Base-by-base conservation (phyloP, 768 basidiomycete species). In the Boletus insuetus region DNA sequence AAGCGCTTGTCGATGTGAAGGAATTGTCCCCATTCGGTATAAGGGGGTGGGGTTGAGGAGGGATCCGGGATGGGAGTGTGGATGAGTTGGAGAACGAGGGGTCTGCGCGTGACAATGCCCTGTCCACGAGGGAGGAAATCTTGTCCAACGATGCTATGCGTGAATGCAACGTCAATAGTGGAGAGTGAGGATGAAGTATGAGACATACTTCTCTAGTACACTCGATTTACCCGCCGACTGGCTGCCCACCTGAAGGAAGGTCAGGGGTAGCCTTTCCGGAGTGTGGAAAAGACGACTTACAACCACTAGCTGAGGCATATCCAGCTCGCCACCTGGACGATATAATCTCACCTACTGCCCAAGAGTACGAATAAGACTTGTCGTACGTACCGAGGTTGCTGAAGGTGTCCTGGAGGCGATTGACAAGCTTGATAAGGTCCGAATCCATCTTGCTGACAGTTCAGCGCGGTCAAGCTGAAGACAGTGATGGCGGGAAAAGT, bases 151-250 rank as follows among this genome's bases (percentile, higher is more conserved):
- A 98, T 97, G 26, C 94, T 92, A 62, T 31, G 61, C 38, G 31
- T 41, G 49, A 45, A 47, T 34, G 20, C 13, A 22, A 26, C 38
- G 44, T 61, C 24, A 57, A 22, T 32, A 17, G 49, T 44, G 11
- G 43, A 51, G 10, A 29, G n/a, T 13, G 7, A 54, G 54, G 48
- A 46, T 59, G 61, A 53, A 10, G 24, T 13, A 38, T 12, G 11
- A 20, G 43, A 80, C 89, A 64, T 64, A 94, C 94, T 90, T 98
- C 75, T 98, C 95, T 53, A 98, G 82, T 50, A 94, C 92, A 71
- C 91, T 93, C 35, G 94, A 97, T 77, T 97, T 98, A 58, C 95
- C 95, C 32, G 94, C 87, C 39, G 94, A 97, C 74, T 98, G 95
- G 64, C 94, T 95, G 54, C 95, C 95, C 65, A 98, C 93, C 93